Conservation (phyloP, 2,329 filamentous ascomycete genomes). For the Byssoonygena ceratinophila region DNA sequence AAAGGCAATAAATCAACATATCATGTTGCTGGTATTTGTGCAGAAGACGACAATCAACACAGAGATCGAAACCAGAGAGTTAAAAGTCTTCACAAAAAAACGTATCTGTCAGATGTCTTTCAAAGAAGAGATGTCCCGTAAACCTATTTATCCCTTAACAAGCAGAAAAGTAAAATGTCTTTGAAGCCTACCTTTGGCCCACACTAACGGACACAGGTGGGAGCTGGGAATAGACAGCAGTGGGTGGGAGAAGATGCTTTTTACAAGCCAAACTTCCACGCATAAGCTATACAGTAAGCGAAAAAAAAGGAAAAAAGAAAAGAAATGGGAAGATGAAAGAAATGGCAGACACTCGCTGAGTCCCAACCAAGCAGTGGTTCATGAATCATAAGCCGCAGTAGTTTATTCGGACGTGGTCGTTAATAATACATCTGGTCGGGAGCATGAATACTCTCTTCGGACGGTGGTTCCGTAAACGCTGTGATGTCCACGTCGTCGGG, state of each 20-base stretch:
- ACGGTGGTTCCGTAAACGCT: background rate
- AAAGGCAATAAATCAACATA: background rate
- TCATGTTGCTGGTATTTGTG: background rate
- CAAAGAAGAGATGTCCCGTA: background rate
- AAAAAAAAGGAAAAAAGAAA: background rate
- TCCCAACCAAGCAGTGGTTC: background rate
- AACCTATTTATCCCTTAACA: background rate
- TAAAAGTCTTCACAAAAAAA: background rate
- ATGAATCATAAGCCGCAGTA: background rate
- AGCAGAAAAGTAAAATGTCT: background rate
- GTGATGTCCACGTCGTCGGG: background rate
- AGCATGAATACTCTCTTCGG: background rate
- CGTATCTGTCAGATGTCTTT: background rate
- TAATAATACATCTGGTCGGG: slow-evolving; percentile 11
- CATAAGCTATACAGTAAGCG: background rate
- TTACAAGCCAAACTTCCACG: background rate
- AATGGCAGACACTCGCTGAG: background rate
- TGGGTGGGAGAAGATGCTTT: background rate
- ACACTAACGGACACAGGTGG: background rate
- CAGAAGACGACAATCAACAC: background rate
- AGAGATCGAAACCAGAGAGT: background rate
- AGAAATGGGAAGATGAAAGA: background rate
- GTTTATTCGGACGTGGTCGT: background rate
- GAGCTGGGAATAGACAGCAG: background rate
- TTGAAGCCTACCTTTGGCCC: background rate